Percentiles rank a stretch among this genome's conserved stretches.
phyloP scores from a whole-genome alignment of 2,329 filamentous ascomycete genomes.

The Trichoderma sp. region DNA sequence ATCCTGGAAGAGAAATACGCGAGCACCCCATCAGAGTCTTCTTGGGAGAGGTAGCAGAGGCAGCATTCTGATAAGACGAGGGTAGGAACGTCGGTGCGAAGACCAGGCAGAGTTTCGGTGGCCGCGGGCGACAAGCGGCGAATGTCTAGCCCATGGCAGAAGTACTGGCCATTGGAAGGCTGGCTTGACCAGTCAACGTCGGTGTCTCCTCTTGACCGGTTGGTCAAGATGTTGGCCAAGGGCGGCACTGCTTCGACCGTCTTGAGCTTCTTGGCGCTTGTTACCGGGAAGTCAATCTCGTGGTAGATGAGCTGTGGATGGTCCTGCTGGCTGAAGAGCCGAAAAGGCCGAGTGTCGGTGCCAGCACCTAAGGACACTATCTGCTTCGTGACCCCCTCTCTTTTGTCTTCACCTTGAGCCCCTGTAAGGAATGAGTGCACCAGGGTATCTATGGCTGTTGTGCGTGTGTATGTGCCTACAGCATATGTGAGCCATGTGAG shows the following conservation, averaged over 20 bases:
- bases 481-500: background rate
- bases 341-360: constrained; percentile 87
- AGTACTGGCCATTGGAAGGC: constrained; percentile 48
- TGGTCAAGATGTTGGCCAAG: constrained; percentile 45
- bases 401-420: constrained; percentile 13
- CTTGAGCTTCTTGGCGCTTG: constrained; percentile 67
- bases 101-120: constrained; percentile 39
- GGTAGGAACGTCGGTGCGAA: constrained; percentile 68
- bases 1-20: constrained; percentile 62
- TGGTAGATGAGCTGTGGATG: constrained; percentile 69
- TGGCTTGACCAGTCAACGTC: constrained; percentile 47
- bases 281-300: constrained; percentile 84
- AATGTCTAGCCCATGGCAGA: constrained; percentile 70
- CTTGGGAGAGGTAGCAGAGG: constrained; percentile 78
- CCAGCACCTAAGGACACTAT: constrained; percentile 92
- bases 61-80: constrained; percentile 94
- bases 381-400: constrained; percentile 55
- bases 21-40: constrained; percentile 65
- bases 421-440: constrained; percentile 69
- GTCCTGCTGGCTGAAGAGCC: constrained; percentile 59
- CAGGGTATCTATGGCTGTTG: constrained; percentile 77
- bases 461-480: constrained; percentile 88
- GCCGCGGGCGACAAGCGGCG: constrained; percentile 52
- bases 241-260: constrained; percentile 51
- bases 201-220: constrained; percentile 36